Evolutionary conservation across 2,329 filamentous ascomycete genomes (phyloP), one percentile per base, ranked within the genome.

Genomic region (Fusarium palustre): DNA sequence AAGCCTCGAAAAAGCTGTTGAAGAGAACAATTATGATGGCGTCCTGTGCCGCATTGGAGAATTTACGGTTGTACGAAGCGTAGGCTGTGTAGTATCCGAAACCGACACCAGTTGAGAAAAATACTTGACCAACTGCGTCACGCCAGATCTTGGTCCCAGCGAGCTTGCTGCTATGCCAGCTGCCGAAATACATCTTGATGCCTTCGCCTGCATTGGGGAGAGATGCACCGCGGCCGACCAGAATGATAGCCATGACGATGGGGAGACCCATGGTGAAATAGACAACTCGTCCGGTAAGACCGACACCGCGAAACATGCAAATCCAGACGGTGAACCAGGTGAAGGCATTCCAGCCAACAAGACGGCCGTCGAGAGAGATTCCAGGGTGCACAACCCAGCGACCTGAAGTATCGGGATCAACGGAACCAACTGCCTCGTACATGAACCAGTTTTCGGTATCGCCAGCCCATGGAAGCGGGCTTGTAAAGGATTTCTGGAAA

Each of bases 51-150:
- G 54, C 54, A 49, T 87, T 87, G 18, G 84, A 82, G 63, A 83
- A 81, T 57, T 78, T 76, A 80, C 82, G 64, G 78, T 87, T 87
- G 73, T 87, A 87, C 0, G 83, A 86, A 1, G 85, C 85, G 62
- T 86, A 87, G 0, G 81, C 82, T 0, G 85, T 87, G 46, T 85
- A 87, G 70, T 85, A 86, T 4, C 85, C 84, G 65, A 86, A 86
- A 0, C 84, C 84, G 16, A 87, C 83, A 1, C 84, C 85, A 0
- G 75, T 77, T 0, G 72, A 75, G 55, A 77, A 77, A 45, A 78
- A 75, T 11, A 76, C 72, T 48, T 87, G 85, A 0, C 85, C 85
- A 7, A 82, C 81, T 1, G 85, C 85, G 5, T 81, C 84, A 67
- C 87, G 85, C 85, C 85, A 87, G 5, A 59, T 60, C 9, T 5